Evolutionary conservation across 2,329 filamentous ascomycete species (phyloP).

Genomic region (Hypoxylon sp.): DNA sequence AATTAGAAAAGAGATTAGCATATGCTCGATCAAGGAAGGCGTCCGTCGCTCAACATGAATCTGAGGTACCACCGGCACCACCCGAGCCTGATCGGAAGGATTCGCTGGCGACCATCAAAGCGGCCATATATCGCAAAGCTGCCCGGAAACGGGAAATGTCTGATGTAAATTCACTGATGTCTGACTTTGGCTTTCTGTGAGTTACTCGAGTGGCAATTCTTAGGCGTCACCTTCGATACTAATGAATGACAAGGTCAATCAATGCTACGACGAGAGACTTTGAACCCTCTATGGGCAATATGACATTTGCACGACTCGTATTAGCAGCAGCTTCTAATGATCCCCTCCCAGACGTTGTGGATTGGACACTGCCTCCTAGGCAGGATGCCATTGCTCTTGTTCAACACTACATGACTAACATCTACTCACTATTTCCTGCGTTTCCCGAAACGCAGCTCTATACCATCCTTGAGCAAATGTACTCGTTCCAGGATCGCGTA

Average conservation of each 20-base stretch:
- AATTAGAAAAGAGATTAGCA: constrained; percentile 82
- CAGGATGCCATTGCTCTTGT: constrained; percentile 78
- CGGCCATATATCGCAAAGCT: constrained; percentile 75
- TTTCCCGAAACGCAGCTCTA: constrained; percentile 86
- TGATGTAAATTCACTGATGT: constrained; percentile 91
- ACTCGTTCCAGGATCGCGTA: constrained; percentile 75
- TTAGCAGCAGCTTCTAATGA: constrained; percentile 86
- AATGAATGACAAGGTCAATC: constrained; percentile 74
- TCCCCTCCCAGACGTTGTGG: constrained; percentile 73
- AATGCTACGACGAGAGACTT: constrained; percentile 96
- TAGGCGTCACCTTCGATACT: constrained; percentile 24
- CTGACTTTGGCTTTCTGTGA: constrained; percentile 92
- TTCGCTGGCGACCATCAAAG: constrained; percentile 73
- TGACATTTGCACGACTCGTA: constrained; percentile 92
- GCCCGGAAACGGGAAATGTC: constrained; percentile 79
- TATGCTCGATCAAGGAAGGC: constrained; percentile 80
- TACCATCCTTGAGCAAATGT: constrained; percentile 84
- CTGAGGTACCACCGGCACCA: constrained; percentile 62
- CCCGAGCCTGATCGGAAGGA: constrained; percentile 71
- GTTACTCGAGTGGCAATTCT: constrained; percentile 51
- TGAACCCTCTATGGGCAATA: constrained; percentile 86
- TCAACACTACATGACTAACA: constrained; percentile 86
- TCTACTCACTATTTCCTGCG: constrained; percentile 84
- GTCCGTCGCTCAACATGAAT: constrained; percentile 76
- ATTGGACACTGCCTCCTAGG: constrained; percentile 77